Conservation (phyloP, 2,329 filamentous ascomycete genomes). For the Xylaria multiplex region DNA sequence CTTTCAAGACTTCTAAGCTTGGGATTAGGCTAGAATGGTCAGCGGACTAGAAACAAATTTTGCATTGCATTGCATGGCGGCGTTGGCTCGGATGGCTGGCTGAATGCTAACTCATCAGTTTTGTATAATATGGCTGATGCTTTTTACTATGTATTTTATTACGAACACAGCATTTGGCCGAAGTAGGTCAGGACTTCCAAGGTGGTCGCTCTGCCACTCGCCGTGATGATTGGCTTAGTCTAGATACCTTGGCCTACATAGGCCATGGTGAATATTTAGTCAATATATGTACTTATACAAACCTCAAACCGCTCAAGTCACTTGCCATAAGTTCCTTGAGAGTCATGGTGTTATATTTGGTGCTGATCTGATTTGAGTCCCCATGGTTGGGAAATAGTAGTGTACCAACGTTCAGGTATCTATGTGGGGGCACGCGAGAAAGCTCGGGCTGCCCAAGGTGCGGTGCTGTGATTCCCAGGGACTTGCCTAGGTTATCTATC, state of each 20-base stretch:
- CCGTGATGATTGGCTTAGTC: background rate
- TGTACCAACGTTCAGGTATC: background rate
- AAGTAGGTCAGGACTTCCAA: background rate
- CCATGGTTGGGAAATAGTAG: too few species aligned
- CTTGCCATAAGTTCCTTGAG: too few species aligned
- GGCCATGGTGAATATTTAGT: background rate
- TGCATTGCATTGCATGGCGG: conserved; percentile 47
- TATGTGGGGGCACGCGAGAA: conserved; percentile 5
- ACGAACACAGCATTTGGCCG: background rate
- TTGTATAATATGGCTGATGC: conserved; percentile 31
- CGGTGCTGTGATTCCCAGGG: too few species aligned
- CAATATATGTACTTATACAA: background rate
- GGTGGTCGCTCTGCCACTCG: background rate
- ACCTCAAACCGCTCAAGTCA: too few species aligned
- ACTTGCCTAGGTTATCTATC: background rate
- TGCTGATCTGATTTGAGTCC: too few species aligned
- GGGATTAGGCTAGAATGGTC: conserved; percentile 33
- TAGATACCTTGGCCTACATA: background rate
- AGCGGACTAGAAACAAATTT: conserved; percentile 22
- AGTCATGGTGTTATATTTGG: too few species aligned
- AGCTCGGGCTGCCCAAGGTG: conserved; percentile 3
- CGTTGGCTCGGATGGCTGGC: conserved; percentile 39
- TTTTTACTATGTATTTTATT: conserved; percentile 13
- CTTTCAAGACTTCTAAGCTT: conserved; percentile 72
- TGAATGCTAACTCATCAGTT: conserved; percentile 14